Evolutionary conservation across 768 basidiomycete species (phyloP).

Genomic region (Mrakia blollopis): DNA sequence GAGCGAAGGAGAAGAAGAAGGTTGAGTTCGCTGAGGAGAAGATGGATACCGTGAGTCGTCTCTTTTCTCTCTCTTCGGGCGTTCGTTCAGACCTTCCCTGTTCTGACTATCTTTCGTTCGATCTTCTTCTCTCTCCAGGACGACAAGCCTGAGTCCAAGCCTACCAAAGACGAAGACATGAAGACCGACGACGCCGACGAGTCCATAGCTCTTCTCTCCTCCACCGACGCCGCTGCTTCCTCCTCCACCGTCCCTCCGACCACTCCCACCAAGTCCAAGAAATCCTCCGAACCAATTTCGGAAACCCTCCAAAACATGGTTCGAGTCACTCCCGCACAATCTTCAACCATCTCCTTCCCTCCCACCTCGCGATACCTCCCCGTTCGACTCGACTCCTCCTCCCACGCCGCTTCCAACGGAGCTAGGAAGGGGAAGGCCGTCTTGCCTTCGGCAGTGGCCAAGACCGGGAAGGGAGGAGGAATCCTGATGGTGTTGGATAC

Average conservation of each 20-base stretch:
- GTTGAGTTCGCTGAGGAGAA: slow-evolving; percentile 70
- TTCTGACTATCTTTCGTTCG: too few species aligned
- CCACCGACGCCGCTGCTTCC: slow-evolving; percentile 36
- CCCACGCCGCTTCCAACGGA: slow-evolving; percentile 36
- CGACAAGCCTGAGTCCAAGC: slow-evolving; percentile 55
- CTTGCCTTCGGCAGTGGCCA: not conserved
- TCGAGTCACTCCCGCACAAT: slow-evolving; percentile 83
- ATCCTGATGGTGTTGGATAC: slow-evolving; percentile 78
- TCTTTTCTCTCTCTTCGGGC: not conserved
- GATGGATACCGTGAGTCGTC: slow-evolving; percentile 69
- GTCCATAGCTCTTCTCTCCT: slow-evolving; percentile 8
- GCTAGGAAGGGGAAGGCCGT: slow-evolving; percentile 10
- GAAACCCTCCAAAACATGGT: slow-evolving; percentile 82
- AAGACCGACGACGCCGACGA: slow-evolving; percentile 54
- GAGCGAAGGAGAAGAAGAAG: slow-evolving; percentile 69
- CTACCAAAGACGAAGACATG: slow-evolving; percentile 67
- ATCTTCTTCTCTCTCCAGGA: slow-evolving; percentile 47
- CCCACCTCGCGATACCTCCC: slow-evolving; percentile 76
- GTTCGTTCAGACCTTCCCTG: too few species aligned
- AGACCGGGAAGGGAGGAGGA: slow-evolving; percentile 60
- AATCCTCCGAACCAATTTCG: slow-evolving; percentile 61
- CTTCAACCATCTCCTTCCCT: slow-evolving; percentile 79
- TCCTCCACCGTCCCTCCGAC: slow-evolving; percentile 12
- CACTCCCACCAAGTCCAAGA: slow-evolving; percentile 42
- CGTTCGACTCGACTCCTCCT: slow-evolving; percentile 61